Evolutionary conservation across 768 basidiomycete genomes (phyloP), one percentile per base, ranked within the genome.

Genomic region (Termitomyces sp.): DNA sequence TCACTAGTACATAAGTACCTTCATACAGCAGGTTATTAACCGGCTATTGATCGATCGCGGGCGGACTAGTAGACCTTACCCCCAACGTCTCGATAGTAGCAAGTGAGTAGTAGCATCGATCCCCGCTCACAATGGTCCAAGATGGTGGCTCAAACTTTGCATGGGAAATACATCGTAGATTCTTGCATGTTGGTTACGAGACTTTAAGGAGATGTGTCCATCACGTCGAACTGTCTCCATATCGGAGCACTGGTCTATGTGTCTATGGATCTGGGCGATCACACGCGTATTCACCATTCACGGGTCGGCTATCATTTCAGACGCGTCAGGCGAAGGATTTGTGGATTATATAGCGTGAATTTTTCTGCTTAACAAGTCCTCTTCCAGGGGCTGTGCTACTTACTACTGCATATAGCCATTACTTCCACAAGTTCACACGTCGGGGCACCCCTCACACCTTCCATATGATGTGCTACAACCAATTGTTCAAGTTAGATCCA

Each of bases 391-490:
- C 29, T 29, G 29, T 29, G 3, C 29, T 29, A 29, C 29, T 8
- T n/a, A 46, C 29, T 29, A 46, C n/a, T n/a, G n/a, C 4, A 42
- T 45, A 29, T 29, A 19, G n/a, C n/a, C 19, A 46, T 7, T 31
- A 32, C 46, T 12, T 19, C 29, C 11, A 29, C 29, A 11, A 31
- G n/a, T 12, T 29, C 46, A 47, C 46, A 48, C 17, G 31, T 48
- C n/a, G 25, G 16, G 8, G 10, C n/a, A n/a, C 19, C 31, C 12
- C n/a, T 32, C 46, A 21, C 2, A 14, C 7, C 47, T 48, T 48
- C 48, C 48, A 49, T 56, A 23, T 56, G 41, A 56, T 41, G 25
- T 41, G 45, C 45, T 42, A 46, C 54, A 47, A 54, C 56, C 41
- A 40, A 53, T 57, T 57, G 51, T 49, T 16, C 10, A 34, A 19